phyloP scores from a whole-genome alignment of 2,329 filamentous ascomycete species.

The Fusarium concolor region DNA sequence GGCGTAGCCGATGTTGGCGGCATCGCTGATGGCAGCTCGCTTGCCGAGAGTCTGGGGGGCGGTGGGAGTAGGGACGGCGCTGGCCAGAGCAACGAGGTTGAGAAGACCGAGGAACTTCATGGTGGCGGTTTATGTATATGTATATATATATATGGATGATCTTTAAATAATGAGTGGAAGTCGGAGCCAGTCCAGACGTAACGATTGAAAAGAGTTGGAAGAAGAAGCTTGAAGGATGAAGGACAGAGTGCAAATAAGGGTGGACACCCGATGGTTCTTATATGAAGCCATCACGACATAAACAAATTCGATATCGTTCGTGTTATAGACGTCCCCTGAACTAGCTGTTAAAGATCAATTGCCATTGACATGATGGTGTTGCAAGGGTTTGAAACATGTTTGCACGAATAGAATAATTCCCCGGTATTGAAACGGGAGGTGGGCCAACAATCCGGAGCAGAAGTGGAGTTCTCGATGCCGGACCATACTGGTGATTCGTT shows the following conservation, averaged over 20 bases:
- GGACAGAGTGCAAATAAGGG: background rate
- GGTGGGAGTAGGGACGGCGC: slow-evolving; percentile 49
- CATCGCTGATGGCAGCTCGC: slow-evolving; percentile 52
- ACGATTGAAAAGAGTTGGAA: slow-evolving; percentile 36
- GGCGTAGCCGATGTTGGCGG: slow-evolving; percentile 53
- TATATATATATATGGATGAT: background rate
- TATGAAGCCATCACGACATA: slow-evolving; percentile 28
- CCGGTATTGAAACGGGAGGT: slow-evolving; percentile 31
- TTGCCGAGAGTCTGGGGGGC: slow-evolving; percentile 47
- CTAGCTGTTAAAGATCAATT: slow-evolving; percentile 13
- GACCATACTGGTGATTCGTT: background rate
- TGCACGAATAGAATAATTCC: slow-evolving; percentile 44
- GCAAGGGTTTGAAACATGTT: slow-evolving; percentile 21
- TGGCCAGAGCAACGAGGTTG: slow-evolving; percentile 48
- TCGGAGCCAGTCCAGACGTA: slow-evolving; percentile 37
- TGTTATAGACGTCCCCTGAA: background rate
- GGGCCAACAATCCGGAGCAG: slow-evolving; percentile 10
- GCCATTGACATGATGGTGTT: slow-evolving; percentile 1
- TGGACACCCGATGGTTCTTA: slow-evolving; percentile 16
- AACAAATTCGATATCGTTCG: too few relatives aligned
- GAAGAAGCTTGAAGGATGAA: slow-evolving; percentile 26
- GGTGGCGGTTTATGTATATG: slow-evolving; percentile 17
- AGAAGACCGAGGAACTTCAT: slow-evolving; percentile 52
- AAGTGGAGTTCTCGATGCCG: slow-evolving; percentile 11
- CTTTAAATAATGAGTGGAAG: slow-evolving; percentile 29